Evolutionary conservation across 106 monocot species (phyloP).

Genomic region (Chionographis japonica): DNA sequence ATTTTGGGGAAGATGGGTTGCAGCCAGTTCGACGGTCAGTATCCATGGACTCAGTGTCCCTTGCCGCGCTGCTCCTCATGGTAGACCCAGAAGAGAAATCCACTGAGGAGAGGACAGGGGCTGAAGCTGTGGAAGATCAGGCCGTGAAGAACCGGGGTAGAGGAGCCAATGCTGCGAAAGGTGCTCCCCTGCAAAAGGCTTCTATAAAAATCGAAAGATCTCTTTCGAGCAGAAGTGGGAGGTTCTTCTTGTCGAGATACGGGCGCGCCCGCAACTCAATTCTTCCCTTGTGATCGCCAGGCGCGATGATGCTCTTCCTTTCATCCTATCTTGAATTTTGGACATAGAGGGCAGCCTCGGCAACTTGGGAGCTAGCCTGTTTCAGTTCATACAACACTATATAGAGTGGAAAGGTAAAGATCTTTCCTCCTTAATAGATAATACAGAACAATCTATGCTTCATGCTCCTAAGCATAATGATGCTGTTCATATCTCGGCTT

Average conservation of each 20-base stretch:
- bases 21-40: constrained; percentile 24
- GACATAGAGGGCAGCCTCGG: too few relatives aligned
- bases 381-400: too few relatives aligned
- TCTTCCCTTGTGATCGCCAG: constrained; percentile 19
- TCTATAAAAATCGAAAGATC: constrained; percentile 6
- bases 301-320: too few relatives aligned
- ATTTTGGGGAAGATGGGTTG: neutral
- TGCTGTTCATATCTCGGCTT: too few relatives aligned
- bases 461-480: too few relatives aligned
- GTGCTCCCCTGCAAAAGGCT: neutral
- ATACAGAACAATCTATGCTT: too few relatives aligned
- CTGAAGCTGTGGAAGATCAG: neutral
- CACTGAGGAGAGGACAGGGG: neutral
- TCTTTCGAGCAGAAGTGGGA: constrained; percentile 9
- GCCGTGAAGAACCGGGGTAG: neutral
- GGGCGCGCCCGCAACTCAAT: constrained; percentile 1
- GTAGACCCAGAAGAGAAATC: neutral
- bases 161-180: constrained; percentile 3
- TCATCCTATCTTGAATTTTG: too few relatives aligned
- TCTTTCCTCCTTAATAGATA: too few relatives aligned
- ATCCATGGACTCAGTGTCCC: constrained; percentile 23
- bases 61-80: neutral
- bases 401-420: too few relatives aligned
- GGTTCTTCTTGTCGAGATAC: constrained; percentile 7
- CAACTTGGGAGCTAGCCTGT: too few relatives aligned